phyloP scores from a whole-genome alignment of 129 eudicot genomes.

The Deinandra increscens region DNA sequence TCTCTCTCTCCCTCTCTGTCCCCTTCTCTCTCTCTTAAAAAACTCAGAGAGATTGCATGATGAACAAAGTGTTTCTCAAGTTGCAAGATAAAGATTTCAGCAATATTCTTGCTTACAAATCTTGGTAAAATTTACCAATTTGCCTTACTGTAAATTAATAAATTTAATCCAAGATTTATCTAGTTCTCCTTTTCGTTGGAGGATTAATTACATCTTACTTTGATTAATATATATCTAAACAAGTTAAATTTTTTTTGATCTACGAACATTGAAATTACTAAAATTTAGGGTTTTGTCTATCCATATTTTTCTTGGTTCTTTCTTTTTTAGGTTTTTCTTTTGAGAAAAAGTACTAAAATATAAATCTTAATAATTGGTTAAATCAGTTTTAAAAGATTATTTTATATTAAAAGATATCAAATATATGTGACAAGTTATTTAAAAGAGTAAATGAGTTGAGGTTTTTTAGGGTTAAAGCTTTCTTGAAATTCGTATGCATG shows the following conservation, averaged over 20 bases:
- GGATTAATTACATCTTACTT: not conserved
- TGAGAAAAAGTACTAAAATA: too few relatives aligned
- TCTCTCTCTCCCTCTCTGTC: conserved; percentile 20
- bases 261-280: not conserved
- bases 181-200: not conserved
- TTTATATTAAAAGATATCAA: not conserved
- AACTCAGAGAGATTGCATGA: not conserved
- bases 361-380: too few relatives aligned
- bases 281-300: conserved; percentile 1
- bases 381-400: not conserved
- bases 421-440: not conserved
- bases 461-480: conserved; percentile 24
- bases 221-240: not conserved
- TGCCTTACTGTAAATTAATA: not conserved
- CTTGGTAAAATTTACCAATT: not conserved
- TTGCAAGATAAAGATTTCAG: not conserved
- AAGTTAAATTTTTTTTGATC: not conserved
- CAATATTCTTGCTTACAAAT: conserved; percentile 7
- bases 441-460: not conserved
- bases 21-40: not conserved
- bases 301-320: not conserved
- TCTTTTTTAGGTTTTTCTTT: not conserved
- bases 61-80: conserved; percentile 11
- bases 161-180: not conserved
- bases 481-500: conserved; percentile 52